These are phyloP conservation scores for Boehmeria nivea DNA, from an alignment of 306 rosid genomes.

Conservation along the genomic window DNA sequence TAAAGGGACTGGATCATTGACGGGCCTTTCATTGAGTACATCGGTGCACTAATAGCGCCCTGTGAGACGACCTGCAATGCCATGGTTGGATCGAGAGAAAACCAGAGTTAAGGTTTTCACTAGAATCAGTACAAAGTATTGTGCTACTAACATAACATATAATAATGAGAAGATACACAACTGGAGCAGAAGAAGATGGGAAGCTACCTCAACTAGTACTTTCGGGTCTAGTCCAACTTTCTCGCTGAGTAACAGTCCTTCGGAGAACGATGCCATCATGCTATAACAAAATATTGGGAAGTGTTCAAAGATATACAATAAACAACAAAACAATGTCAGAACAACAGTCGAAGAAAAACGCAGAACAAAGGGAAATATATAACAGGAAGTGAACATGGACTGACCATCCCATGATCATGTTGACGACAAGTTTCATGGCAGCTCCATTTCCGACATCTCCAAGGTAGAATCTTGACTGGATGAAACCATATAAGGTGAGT, in stretches of 20 bases:
- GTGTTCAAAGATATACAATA: slow-evolving; percentile 8
- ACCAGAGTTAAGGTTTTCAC: no score
- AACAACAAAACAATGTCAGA: slow-evolving; percentile 8
- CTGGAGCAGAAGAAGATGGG: slow-evolving; percentile 16
- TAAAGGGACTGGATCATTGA: slow-evolving; percentile 79
- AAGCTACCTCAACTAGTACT: slow-evolving; percentile 68
- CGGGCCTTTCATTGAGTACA: slow-evolving; percentile 84
- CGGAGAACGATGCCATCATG: slow-evolving; percentile 98
- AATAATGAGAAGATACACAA: no score
- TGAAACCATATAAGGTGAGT: slow-evolving; percentile 16
- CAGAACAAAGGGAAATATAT: slow-evolving; percentile 15
- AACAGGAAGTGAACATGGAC: slow-evolving; percentile 11
- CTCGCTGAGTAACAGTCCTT: slow-evolving; percentile 82
- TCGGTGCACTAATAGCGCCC: slow-evolving; percentile 92
- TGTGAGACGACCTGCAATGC: slow-evolving; percentile 86
- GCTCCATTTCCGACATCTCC: slow-evolving; percentile 98
- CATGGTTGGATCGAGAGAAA: no score
- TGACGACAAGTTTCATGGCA: slow-evolving; percentile 94
- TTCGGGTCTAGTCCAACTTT: slow-evolving; percentile 88
- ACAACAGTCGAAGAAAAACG: slow-evolving; percentile 15
- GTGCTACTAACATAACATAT: no score
- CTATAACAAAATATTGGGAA: slow-evolving; percentile 38
- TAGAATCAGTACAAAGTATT: no score
- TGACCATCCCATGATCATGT: slow-evolving; percentile 98
- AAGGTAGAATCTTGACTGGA: slow-evolving; percentile 82